A percentile compares a stretch with the other conserved stretches of the same genome.
Evolutionary conservation across 495 filamentous ascomycete species (phyloP).

Genomic region (Penicillium soppii): DNA sequence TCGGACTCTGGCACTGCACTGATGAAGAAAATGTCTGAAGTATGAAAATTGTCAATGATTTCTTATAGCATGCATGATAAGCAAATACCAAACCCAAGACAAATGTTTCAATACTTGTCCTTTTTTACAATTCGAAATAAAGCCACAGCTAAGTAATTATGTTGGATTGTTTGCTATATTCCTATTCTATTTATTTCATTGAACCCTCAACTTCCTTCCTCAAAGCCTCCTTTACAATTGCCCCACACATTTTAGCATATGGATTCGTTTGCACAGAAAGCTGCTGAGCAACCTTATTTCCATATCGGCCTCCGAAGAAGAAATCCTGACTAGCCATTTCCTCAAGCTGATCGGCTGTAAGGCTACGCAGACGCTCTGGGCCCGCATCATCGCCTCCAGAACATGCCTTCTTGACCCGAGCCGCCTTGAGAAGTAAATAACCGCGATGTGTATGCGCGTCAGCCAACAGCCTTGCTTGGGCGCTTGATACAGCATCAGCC

Average conservation of each 20-base stretch:
- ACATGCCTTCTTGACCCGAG: slow-evolving; percentile 42
- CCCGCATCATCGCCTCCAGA: slow-evolving; percentile 3
- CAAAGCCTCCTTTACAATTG: slow-evolving; percentile 84
- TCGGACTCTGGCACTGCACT: background rate
- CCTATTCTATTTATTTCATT: slow-evolving; percentile 2
- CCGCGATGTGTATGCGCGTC: slow-evolving; percentile 76
- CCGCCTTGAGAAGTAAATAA: slow-evolving; percentile 64
- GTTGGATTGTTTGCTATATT: too few species aligned
- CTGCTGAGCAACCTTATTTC: slow-evolving; percentile 72
- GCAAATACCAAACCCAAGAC: background rate
- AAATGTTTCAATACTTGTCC: background rate
- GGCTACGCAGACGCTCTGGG: slow-evolving; percentile 32
- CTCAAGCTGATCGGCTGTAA: slow-evolving; percentile 61
- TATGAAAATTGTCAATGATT: slow-evolving; percentile 4
- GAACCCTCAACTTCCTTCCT: slow-evolving; percentile 64
- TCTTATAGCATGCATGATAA: background rate
- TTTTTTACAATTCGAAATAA: too few species aligned
- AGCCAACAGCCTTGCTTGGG: slow-evolving; percentile 62
- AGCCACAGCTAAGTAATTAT: too few species aligned
- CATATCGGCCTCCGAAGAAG: slow-evolving; percentile 71
- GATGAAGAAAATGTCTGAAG: slow-evolving; percentile 4
- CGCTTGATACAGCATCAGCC: slow-evolving; percentile 53
- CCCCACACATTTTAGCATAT: slow-evolving; percentile 83
- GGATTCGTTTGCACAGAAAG: slow-evolving; percentile 82
- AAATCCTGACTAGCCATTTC: slow-evolving; percentile 74